Base-by-base conservation (phyloP, 2,329 filamentous ascomycete species). In the Boeremia exigua region DNA sequence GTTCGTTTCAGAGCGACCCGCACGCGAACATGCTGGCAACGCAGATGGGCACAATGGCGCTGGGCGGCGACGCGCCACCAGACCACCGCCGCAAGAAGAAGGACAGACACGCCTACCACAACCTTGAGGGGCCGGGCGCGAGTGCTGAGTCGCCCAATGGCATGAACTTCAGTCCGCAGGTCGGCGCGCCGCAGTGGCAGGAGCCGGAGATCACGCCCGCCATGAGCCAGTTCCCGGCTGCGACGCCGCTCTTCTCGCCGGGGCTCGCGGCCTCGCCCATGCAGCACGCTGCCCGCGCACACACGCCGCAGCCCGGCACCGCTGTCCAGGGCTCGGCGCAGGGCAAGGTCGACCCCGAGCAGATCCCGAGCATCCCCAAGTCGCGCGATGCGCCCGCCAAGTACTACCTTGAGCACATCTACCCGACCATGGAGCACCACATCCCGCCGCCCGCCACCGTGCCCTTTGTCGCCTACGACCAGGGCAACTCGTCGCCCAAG, bases 401-500 rank as follows among this genome's bases (percentile, higher is more conserved):
- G 62, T 89, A 93, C 78, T 99, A 94, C 73, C 84, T 96, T 66
- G 87, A 84, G 65, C 90, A 96, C 75, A 83, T 96, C 47, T 98
- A 97, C 74, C 92, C 94, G 15, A 99, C 95, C 3, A 96, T 98
- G 79, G 94, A 98, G 78, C 90, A 90, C 56, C 92, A 96, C 72
- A 83, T 96, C 2, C 93, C 95, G 10, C 95, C 95, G 42, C 92
- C 95, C 2, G 91, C 93, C 12, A 86, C 90, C 5, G 84, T 95
- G 19, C 92, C 95, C 2, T 98, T 95, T 70, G 89, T 97, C 33
- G 91, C 93, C n/a, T 91, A 88, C 68, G 95, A 99, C 68, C 95
- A 99, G 76, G 95, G 95, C 67, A 99, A 97, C 74, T 89, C 95
- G 5, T 97, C 95, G 12, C 95, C 95, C 30, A 97, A 97, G 76